Percentiles rank a stretch among this genome's conserved stretches.
phyloP scores from a whole-genome alignment of 495 filamentous ascomycete genomes.

The Lichina pygmaea region DNA sequence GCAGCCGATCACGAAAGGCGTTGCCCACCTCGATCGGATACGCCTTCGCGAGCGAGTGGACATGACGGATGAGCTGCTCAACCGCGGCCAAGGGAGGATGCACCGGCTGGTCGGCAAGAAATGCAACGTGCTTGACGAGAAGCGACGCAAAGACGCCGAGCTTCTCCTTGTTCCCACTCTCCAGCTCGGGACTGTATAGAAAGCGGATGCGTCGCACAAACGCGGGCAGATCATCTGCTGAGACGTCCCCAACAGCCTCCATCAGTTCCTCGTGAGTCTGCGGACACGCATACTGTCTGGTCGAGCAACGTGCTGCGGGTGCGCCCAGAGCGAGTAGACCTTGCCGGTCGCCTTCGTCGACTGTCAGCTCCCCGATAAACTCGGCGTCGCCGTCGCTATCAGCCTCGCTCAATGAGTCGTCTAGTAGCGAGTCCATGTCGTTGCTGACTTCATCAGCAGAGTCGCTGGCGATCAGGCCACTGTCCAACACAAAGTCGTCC shows the following conservation, averaged over 20 bases:
- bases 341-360: slow-evolving; percentile 3
- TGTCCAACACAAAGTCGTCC: slow-evolving; percentile 75
- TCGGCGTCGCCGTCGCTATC: slow-evolving; percentile 32
- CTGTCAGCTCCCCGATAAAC: slow-evolving; percentile 13
- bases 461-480: slow-evolving; percentile 48
- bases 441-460: slow-evolving; percentile 29
- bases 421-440: slow-evolving; percentile 16
- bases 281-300: slow-evolving; percentile 39
- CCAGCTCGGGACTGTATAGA: slow-evolving; percentile 68
- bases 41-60: slow-evolving; percentile 66
- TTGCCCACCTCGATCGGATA: slow-evolving; percentile 50
- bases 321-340: slow-evolving; percentile 30
- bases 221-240: slow-evolving; percentile 36
- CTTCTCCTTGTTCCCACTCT: slow-evolving; percentile 57
- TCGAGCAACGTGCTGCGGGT: slow-evolving; percentile 13
- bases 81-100: slow-evolving; percentile 28
- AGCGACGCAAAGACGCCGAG: slow-evolving; percentile 44
- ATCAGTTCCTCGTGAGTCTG: slow-evolving; percentile 48
- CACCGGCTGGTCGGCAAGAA: slow-evolving; percentile 26
- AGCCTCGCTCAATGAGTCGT: no score
- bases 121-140: slow-evolving; percentile 53
- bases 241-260: slow-evolving; percentile 27
- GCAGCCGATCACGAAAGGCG: slow-evolving; percentile 47
- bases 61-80: slow-evolving; percentile 46
- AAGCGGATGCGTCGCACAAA: slow-evolving; percentile 75